phyloP scores from a whole-genome alignment of 257 asterid species.

The Ligustrum vulgare region DNA sequence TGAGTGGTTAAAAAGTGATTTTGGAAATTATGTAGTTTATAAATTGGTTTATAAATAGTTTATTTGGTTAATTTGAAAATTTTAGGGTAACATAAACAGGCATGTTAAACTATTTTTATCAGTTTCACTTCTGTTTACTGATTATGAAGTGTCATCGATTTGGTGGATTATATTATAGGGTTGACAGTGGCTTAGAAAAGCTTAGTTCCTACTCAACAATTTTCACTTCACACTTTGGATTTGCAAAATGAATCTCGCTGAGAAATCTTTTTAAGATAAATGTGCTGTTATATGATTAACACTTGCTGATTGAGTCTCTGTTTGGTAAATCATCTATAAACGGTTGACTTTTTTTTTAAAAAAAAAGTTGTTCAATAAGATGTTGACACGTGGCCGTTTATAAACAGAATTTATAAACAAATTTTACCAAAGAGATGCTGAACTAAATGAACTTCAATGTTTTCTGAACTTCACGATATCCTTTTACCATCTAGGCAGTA shows the following conservation, averaged over 20 bases:
- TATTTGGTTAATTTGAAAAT: no score
- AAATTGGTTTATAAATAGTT: no score
- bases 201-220: background rate
- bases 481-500: conserved; percentile 20
- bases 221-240: background rate
- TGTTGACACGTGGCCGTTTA: no score
- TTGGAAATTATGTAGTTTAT: no score
- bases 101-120: background rate
- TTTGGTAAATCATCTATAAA: no score
- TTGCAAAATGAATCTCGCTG: background rate
- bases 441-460: background rate
- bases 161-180: background rate
- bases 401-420: no score
- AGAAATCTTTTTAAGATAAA: background rate
- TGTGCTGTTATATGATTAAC: no score
- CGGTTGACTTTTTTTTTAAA: no score
- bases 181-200: background rate
- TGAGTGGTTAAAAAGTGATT: no score
- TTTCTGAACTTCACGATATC: background rate
- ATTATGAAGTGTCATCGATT: background rate
- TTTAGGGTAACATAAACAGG: no score
- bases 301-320: background rate
- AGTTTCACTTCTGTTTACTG: background rate
- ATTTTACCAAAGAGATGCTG: background rate
- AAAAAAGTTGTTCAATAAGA: no score